Evolutionary conservation across 2,329 filamentous ascomycete genomes (phyloP), one percentile per base, ranked within the genome.

Genomic region (Rhinocladiella similis): DNA sequence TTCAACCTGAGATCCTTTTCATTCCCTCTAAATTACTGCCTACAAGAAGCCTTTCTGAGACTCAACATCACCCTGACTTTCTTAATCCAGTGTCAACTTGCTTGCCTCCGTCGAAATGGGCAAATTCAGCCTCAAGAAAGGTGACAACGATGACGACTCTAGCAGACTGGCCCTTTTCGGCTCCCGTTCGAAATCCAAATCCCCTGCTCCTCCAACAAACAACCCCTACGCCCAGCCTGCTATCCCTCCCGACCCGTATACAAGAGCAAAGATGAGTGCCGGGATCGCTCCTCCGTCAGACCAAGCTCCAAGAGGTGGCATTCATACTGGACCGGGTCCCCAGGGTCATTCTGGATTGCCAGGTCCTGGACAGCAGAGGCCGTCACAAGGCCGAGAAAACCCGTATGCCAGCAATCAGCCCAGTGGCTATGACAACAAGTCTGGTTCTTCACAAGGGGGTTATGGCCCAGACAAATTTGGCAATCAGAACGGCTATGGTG

Each of bases 101-200:
- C 16, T 12, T 20, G 7, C 10, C 5, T 33, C 6, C 10, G 29
- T 12, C 29, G 14, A 22, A 10, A 77, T 77, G 75, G 66, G 67
- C 52, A 70, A 71, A 57, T 75, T 77, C 66, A 75, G 76, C 41
- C 54, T 65, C 64, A 83, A 81, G 68, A 85, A 84, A 68, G 78
- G 75, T 60, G 76, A 76, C 62, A 75, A 76, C 59, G 78, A 73
- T 66, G 81, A 81, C 61, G 74, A 81, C 56, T 72, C 72, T 38
- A 78, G 75, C 69, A 80, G 82, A 69, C 75, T 73, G 54, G 80
- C 82, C n/a, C 79, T 86, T 29, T 86, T 86, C 65, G 81, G 82
- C 62, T 75, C 75, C 62, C 74, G 79, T 61, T 78, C 76, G 16
- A 84, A 82, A 69, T 77, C 75, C 63, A 83, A 83, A 69, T 77